These are phyloP conservation scores for Hypoxylon intermedium DNA, from an alignment of 495 filamentous ascomycete genomes.

Conservation along the genomic window DNA sequence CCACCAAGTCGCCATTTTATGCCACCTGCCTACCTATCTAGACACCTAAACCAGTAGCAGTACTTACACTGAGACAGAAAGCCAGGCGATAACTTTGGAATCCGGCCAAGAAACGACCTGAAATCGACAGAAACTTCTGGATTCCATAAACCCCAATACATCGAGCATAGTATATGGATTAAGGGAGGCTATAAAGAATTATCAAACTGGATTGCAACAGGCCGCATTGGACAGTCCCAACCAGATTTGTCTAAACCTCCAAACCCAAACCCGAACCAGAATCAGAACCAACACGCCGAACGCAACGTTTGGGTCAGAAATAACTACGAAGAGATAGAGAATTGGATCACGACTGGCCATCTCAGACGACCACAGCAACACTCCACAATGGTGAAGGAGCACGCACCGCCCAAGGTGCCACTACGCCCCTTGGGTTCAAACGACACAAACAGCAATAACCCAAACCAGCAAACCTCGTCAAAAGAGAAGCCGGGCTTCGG, in stretches of 20 bases:
- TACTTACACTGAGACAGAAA: constrained; percentile 43
- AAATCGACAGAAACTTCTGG: constrained; percentile 36
- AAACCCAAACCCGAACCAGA: too few species aligned
- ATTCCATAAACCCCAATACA: constrained; percentile 22
- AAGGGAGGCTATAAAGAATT: neutral
- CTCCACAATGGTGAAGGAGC: constrained; percentile 43
- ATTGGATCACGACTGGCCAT: constrained; percentile 3
- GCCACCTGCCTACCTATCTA: neutral
- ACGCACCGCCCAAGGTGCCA: constrained; percentile 43
- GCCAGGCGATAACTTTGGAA: constrained; percentile 43
- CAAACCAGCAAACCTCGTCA: constrained; percentile 9
- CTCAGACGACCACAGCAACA: neutral
- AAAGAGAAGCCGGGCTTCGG: constrained; percentile 26
- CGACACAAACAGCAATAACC: constrained; percentile 23
- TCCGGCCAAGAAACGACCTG: constrained; percentile 48
- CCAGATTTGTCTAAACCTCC: too few species aligned
- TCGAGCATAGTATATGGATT: neutral
- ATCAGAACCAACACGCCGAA: too few species aligned
- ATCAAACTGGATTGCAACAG: constrained; percentile 14
- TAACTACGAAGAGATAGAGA: constrained; percentile 8
- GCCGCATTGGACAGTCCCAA: neutral
- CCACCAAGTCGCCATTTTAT: constrained; percentile 3
- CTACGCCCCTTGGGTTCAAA: constrained; percentile 29
- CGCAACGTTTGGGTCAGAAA: neutral
- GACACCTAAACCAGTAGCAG: too few species aligned